Evolutionary conservation across 257 asterid genomes (phyloP), one percentile per base, ranked within the genome.

Genomic region (Verbena officinalis): DNA sequence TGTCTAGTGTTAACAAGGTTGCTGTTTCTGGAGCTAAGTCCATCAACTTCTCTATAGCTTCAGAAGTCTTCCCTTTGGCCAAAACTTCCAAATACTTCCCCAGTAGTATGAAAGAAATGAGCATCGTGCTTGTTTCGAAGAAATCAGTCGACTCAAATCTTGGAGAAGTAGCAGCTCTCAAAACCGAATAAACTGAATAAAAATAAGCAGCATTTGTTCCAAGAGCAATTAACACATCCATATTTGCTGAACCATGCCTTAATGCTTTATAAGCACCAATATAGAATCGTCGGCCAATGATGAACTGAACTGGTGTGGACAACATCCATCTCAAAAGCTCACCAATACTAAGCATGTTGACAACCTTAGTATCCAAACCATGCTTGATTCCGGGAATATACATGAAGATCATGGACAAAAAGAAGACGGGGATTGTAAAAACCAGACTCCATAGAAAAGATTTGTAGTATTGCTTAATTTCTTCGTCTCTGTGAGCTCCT

Each of bases 131-230:
- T 7, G 95, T 87, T 55, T 87, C 95, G 21, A 87, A 87, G 55
- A 84, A 84, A 53, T 84, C 92, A 8, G 69, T 76, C 0, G 90
- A 73, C 69, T 82, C 81, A 33, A 82, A 87, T 23, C 19, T 33
- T 44, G 77, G 68, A 54, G 84, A 76, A 11, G 75, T 71, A 5
- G 86, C 84, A 1, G 92, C 81, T 54, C 89, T 72, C 66, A 84
- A 9, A 15, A 78, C 87, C 0, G 89, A 80, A 56, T 84, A 87
- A 1, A 84, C 84, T 0, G 95, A 87, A 40, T 84, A 84, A 27
- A 80, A 87, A 52, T 87, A 87, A 9, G 95, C 91, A 7, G 92
- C 86, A 34, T 82, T 84, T 4, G 95, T 87, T 42, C 95, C 95
- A 44, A 87, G 48, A 0, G 83, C 86, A 23, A 87, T 75, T 66